These are phyloP conservation scores for Amanita thiersii DNA, from an alignment of 768 basidiomycete species.

Conservation along the genomic window DNA sequence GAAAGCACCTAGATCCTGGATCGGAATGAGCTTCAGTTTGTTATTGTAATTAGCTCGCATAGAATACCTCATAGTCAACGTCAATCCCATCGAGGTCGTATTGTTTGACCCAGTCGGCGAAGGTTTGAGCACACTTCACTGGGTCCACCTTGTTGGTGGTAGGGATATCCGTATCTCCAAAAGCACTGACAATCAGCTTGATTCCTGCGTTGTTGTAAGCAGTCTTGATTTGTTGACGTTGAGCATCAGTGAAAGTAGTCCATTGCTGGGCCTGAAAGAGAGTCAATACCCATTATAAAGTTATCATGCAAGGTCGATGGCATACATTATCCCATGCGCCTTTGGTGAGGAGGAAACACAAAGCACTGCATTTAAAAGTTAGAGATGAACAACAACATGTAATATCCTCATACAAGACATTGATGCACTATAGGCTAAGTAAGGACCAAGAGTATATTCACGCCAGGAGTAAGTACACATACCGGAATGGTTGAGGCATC, in stretches of 20 bases:
- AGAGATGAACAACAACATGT: no score
- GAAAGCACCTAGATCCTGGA: conserved; percentile 55
- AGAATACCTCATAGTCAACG: conserved; percentile 59
- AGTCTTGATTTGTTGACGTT: conserved; percentile 30
- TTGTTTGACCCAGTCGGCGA: conserved; percentile 58
- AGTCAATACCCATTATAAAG: neutral
- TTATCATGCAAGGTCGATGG: neutral
- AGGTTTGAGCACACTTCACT: conserved; percentile 47
- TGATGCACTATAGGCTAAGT: no score
- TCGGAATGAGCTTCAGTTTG: neutral
- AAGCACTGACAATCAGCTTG: conserved; percentile 52
- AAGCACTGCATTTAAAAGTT: neutral
- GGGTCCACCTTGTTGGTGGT: conserved; percentile 53
- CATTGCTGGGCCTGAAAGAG: neutral
- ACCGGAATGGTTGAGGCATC: no score
- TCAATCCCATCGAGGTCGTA: conserved; percentile 66
- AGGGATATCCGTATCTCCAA: conserved; percentile 50
- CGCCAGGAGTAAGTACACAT: no score
- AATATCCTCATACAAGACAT: no score
- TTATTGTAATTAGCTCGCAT: neutral
- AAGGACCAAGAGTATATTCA: no score
- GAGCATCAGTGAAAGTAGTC: neutral
- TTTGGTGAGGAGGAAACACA: neutral
- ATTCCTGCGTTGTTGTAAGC: conserved; percentile 54
- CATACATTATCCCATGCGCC: conserved; percentile 3